Conservation (phyloP, 371 early-diverging fungal species). For the Mycotypha africana region DNA sequence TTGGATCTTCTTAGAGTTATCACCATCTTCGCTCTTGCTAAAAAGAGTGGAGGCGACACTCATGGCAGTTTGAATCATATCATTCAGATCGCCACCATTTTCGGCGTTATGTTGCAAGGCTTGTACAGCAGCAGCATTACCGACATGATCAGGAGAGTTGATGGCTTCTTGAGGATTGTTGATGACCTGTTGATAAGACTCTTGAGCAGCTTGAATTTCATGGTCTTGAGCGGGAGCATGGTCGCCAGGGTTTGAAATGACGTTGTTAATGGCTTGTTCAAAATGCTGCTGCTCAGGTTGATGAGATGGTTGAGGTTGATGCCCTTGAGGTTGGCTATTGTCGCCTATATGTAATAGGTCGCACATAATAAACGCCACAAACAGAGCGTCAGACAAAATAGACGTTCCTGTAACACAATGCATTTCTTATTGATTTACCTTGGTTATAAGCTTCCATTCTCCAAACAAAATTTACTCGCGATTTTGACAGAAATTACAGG, state of each 20-base stretch:
- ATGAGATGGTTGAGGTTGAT: no score
- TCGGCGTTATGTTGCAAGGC: constrained; percentile 31
- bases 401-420: no score
- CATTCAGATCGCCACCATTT: constrained; percentile 32
- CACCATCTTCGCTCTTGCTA: constrained; percentile 17
- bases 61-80: constrained; percentile 47
- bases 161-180: constrained; percentile 2
- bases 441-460: no score
- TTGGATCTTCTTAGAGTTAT: not conserved
- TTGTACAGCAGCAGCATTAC: constrained; percentile 49
- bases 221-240: constrained; percentile 19
- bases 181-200: constrained; percentile 22
- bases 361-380: no score
- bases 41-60: constrained; percentile 43
- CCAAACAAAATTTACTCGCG: no score
- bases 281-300: no score
- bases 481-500: no score
- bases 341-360: no score
- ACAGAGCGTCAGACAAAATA: no score
- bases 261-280: no score
- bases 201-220: constrained; percentile 23
- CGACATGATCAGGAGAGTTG: constrained; percentile 37
- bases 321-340: no score
- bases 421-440: no score
- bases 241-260: constrained; percentile 14